Evolutionary conservation across 1,284 basidiomycete genomes (phyloP), one percentile per base, ranked within the genome.

Genomic region (Microbotryum violaceum): DNA sequence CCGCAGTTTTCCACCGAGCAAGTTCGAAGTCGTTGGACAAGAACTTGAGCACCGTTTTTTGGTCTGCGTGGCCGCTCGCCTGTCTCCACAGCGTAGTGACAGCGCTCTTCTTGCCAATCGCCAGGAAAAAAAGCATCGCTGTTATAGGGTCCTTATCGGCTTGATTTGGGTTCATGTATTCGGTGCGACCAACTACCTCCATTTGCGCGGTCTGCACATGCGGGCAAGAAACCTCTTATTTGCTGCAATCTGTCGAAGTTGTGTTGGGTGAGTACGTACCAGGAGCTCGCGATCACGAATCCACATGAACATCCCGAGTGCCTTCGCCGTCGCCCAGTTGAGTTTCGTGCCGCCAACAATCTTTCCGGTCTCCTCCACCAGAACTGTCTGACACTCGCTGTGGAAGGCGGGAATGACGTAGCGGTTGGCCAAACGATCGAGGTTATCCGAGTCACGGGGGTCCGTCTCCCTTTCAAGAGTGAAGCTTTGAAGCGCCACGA

Each of bases 391-490:
- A 70, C 85, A 89, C 74, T 94, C 88, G 73, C 91, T 96, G 72
- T 94, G 88, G 70, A 87, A 91, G 0, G 92, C 93, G 91, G 92
- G 97, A 10, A 94, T 81, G 77, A 93, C 89, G 74, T 97, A 93
- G 46, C 91, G 84, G 74, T 89, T 42, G 37, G 37, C 37, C 12
- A 42, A 18, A 42, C 37, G 37, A 42, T 42, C 6, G 37, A 42
- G 14, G 16, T 14, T 18, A 18, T 42, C 37, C 3, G 16, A 42
- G 37, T 6, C 1, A 42, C 37, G 12, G 14, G 37, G 37, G 16
- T 3, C 12, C 16, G 5, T 42, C 37, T 42, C 12, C 37, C 12
- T 42, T 14, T 42, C 14, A 42, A 42, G 37, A 16, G 37, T 42
- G 37, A 42, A 18, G 16, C 37, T 71, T n/a, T 89, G 82, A 82